These are phyloP conservation scores for Raphanus hybrid DNA, from an alignment of 441 rosid genomes.

Conservation along the genomic window DNA sequence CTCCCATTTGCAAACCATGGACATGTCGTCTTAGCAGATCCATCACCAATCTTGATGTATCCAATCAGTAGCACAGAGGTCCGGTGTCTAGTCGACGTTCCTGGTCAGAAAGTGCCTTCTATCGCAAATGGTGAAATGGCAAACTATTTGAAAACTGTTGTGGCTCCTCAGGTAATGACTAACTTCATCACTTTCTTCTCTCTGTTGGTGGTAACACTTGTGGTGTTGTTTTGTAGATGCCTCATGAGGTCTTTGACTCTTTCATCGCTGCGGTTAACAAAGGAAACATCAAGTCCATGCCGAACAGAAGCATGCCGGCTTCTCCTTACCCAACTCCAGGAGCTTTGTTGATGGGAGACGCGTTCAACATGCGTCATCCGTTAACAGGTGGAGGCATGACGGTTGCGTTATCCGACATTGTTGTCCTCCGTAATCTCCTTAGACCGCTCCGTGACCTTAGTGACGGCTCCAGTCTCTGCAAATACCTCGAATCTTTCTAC, in stretches of 20 bases:
- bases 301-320: conserved; percentile 97
- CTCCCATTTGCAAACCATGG: conserved; percentile 80
- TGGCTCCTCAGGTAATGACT: conserved; percentile 80
- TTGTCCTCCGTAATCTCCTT: conserved; percentile 75
- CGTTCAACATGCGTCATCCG: conserved; percentile 99
- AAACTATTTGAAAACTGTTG: conserved; percentile 72
- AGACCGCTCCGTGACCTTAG: conserved; percentile 67
- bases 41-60: conserved; percentile 81
- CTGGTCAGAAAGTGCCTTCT: conserved; percentile 86
- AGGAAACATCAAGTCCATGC: conserved; percentile 88
- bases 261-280: conserved; percentile 78
- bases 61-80: conserved; percentile 85
- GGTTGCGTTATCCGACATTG: conserved; percentile 85
- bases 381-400: conserved; percentile 99
- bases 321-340: conserved; percentile 88
- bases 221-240: conserved; percentile 54
- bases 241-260: conserved; percentile 65
- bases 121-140: conserved; percentile 85
- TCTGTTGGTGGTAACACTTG: neutral
- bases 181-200: neutral
- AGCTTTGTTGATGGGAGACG: conserved; percentile 90
- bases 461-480: conserved; percentile 73
- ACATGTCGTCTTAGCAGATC: conserved; percentile 79
- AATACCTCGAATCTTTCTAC: conserved; percentile 87
- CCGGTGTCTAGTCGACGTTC: conserved; percentile 84